Evolutionary conservation across 768 basidiomycete genomes (phyloP).

Genomic region (Tricholomella constricta): DNA sequence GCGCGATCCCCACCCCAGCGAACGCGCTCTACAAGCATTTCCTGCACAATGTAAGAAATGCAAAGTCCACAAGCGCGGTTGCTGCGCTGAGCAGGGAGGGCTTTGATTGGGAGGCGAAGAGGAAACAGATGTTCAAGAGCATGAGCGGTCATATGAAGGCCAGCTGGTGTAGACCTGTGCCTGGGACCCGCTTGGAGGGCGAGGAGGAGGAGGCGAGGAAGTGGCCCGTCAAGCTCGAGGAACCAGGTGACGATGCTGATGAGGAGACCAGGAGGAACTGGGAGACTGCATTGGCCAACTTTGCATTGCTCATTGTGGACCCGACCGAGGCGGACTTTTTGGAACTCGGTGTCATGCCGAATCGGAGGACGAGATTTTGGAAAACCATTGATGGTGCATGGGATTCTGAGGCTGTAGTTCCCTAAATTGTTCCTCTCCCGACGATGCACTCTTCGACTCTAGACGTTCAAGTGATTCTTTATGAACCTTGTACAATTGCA

Average conservation of each 20-base stretch:
- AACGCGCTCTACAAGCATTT: slow-evolving; percentile 40
- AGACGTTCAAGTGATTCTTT: too few species aligned
- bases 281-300: slow-evolving; percentile 62
- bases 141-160: slow-evolving; percentile 70
- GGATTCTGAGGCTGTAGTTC: slow-evolving; percentile 64
- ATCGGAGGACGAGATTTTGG: slow-evolving; percentile 58
- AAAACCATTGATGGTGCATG: slow-evolving; percentile 48
- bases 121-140: slow-evolving; percentile 57
- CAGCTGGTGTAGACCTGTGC: slow-evolving; percentile 67
- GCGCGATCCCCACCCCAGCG: slow-evolving; percentile 53
- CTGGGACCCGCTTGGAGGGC: slow-evolving; percentile 55
- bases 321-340: slow-evolving; percentile 69
- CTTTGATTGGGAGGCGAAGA: slow-evolving; percentile 69
- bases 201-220: slow-evolving; percentile 57
- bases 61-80: slow-evolving; percentile 19
- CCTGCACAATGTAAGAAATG: slow-evolving; percentile 15
- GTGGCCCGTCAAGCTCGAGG: slow-evolving; percentile 62
- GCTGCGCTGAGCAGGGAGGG: slow-evolving; percentile 38
- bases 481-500: too few species aligned
- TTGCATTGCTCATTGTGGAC: slow-evolving; percentile 73
- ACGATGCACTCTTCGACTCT: too few species aligned
- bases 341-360: slow-evolving; percentile 58
- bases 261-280: slow-evolving; percentile 48
- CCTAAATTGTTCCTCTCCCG: slow-evolving; percentile 36
- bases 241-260: slow-evolving; percentile 40